Evolutionary conservation across 1,139 yeast genomes (phyloP).

Genomic region (Nadsonia starkeyi-henricii): DNA sequence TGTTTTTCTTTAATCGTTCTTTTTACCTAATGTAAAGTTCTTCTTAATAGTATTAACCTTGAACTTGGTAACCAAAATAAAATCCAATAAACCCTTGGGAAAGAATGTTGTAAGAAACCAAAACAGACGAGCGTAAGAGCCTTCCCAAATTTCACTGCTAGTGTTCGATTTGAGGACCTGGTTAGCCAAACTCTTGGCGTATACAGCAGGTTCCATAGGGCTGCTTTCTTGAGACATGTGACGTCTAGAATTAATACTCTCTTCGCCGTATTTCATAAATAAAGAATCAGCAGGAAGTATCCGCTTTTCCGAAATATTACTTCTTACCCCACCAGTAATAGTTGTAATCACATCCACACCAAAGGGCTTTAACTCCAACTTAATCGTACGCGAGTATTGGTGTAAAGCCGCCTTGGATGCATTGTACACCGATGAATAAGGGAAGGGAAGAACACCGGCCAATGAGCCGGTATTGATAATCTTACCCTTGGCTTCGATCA

Average conservation of each 20-base stretch:
- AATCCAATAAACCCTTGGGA: slow-evolving; percentile 40
- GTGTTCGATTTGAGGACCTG: slow-evolving; percentile 34
- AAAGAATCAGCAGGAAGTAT: slow-evolving; percentile 43
- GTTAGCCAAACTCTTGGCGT: slow-evolving; percentile 40
- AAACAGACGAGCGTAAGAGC: slow-evolving; percentile 33
- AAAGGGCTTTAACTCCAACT: slow-evolving; percentile 58
- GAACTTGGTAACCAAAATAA: slow-evolving; percentile 34
- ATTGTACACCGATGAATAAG: slow-evolving; percentile 56
- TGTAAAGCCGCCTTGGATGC: slow-evolving; percentile 69
- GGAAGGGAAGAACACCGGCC: slow-evolving; percentile 54
- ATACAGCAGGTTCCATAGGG: slow-evolving; percentile 45
- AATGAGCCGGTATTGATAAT: slow-evolving; percentile 66
- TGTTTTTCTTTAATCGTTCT: background rate
- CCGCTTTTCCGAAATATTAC: slow-evolving; percentile 45
- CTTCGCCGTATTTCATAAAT: slow-evolving; percentile 24
- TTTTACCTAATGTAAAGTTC: background rate
- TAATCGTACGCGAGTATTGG: slow-evolving; percentile 47
- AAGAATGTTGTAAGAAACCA: slow-evolving; percentile 24
- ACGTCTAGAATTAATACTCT: slow-evolving; percentile 41
- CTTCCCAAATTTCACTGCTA: slow-evolving; percentile 40
- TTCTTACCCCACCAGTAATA: slow-evolving; percentile 53
- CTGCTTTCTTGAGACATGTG: slow-evolving; percentile 44
- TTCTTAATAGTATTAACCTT: slow-evolving; percentile 20
- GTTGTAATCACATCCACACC: slow-evolving; percentile 60
- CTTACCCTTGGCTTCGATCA: slow-evolving; percentile 57